phyloP scores from a whole-genome alignment of 306 rosid genomes.

The Cajanus cajan region DNA sequence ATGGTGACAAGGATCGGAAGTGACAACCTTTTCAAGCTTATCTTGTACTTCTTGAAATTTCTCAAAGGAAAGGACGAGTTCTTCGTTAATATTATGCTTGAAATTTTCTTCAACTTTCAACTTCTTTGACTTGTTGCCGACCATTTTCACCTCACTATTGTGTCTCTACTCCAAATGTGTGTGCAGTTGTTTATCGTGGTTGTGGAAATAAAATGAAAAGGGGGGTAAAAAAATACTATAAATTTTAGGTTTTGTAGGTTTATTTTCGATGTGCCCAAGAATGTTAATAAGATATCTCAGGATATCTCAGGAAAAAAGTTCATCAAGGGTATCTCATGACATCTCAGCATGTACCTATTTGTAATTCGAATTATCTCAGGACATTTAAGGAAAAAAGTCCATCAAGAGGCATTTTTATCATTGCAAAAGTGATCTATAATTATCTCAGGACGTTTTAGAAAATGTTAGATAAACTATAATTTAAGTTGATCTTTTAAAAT shows the following conservation, averaged over 20 bases:
- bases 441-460: too few relatives aligned
- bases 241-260: slow-evolving; percentile 59
- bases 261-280: not conserved
- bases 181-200: not conserved
- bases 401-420: too few relatives aligned
- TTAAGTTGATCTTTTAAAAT: too few relatives aligned
- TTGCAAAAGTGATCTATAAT: too few relatives aligned
- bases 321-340: too few relatives aligned
- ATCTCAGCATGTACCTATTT: too few relatives aligned
- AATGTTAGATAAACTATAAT: too few relatives aligned
- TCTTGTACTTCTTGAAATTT: slow-evolving; percentile 92
- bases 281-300: not conserved
- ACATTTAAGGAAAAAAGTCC: too few relatives aligned
- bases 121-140: slow-evolving; percentile 68
- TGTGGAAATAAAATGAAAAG: not conserved
- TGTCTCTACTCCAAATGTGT: not conserved
- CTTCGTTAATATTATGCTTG: slow-evolving; percentile 53
- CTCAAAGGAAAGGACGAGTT: slow-evolving; percentile 78
- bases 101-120: slow-evolving; percentile 51
- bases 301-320: not conserved
- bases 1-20: not conserved
- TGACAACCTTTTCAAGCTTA: slow-evolving; percentile 76
- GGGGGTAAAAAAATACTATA: not conserved
- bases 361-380: too few relatives aligned
- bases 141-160: slow-evolving; percentile 42